Conservation (phyloP, 2,329 filamentous ascomycete species). For the Camptophora hylomeconis region DNA sequence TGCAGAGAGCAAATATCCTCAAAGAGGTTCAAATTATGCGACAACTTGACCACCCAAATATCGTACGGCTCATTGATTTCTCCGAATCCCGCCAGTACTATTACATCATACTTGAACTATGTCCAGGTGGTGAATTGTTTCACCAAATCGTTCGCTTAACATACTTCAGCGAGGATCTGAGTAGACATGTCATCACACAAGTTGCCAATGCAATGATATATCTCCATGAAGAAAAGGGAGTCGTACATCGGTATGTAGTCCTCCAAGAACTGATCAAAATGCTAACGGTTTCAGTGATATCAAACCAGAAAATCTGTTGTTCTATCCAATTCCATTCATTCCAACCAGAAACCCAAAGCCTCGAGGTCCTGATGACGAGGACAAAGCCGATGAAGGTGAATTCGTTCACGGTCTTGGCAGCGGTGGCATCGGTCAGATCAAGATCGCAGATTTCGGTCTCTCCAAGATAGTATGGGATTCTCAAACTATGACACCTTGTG, state of each 20-base stretch:
- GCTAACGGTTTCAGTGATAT: conserved; percentile 56
- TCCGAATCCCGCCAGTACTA: conserved; percentile 91
- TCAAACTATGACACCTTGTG: conserved; percentile 98
- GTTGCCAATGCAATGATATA: conserved; percentile 93
- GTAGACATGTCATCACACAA: conserved; percentile 84
- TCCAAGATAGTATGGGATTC: conserved; percentile 98
- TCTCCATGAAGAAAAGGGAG: conserved; percentile 83
- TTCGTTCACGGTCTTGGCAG: conserved; percentile 70
- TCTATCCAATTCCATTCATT: conserved; percentile 71
- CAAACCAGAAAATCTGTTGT: conserved; percentile 90
- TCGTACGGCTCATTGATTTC: conserved; percentile 87
- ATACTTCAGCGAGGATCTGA: conserved; percentile 94
- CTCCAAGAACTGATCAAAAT: conserved; percentile 22
- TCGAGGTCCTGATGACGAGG: conserved; percentile 77
- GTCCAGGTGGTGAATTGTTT: conserved; percentile 90
- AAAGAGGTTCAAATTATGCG: conserved; percentile 99
- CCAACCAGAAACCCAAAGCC: conserved; percentile 72
- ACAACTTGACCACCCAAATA: conserved; percentile 88
- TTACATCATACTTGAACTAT: conserved; percentile 91
- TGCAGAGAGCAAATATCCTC: conserved; percentile 84
- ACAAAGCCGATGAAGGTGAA: conserved; percentile 93
- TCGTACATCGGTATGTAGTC: conserved; percentile 77
- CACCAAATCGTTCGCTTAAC: conserved; percentile 97
- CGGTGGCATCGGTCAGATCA: conserved; percentile 87
- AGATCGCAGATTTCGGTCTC: conserved; percentile 94